Base-by-base conservation (phyloP, 345 rosid species). In the Bretschneidera sinensis region DNA sequence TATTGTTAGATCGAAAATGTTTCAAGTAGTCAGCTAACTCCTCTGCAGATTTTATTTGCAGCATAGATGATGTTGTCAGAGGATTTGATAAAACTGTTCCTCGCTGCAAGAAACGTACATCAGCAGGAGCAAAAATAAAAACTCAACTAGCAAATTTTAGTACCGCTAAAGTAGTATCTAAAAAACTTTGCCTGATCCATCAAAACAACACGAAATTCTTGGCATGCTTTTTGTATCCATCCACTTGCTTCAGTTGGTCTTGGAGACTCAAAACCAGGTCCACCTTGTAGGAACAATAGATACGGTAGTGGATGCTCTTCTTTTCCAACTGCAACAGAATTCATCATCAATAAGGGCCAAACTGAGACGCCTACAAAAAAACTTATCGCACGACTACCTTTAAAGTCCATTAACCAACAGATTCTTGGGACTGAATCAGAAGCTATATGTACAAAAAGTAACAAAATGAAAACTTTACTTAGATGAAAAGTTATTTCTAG, bases 11-110 rank as follows among this genome's bases (percentile, higher is more conserved):
- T 31, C 97, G 74, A 57, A 89, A 94, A 62, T 81, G 75, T 62
- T 70, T 82, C 73, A 94, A 77, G 66, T 85, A 86, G 49, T 81
- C 87, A 66, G 82, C 86, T 69, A 86, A 65, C 7, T 74, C 72
- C 63, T 71, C 60, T 15, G 90, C 79, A 77, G 96, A 83, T 59
- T 76, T 82, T 22, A 89, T 43, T 70, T 94, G 97, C 65, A 62
- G 76, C 96, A 94, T 86, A 5, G 99, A 87, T 55, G 97, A 94
- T 57, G 80, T 61, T 15, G 96, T 81, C 78, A 86, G 76, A 65
- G 96, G 81, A 61, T 90, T 84, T 45, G 99, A 94, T 28, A 83
- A 77, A 39, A 97, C 99, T 49, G 99, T 94, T 80, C 99, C 99
- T 76, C 96, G 78, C 99, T 94, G 90, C 76, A 83, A 25, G 55